Percentiles rank a stretch among this genome's conserved stretches.
Evolutionary conservation across 2,329 filamentous ascomycete species (phyloP).

Genomic region (Neobulgaria alba): DNA sequence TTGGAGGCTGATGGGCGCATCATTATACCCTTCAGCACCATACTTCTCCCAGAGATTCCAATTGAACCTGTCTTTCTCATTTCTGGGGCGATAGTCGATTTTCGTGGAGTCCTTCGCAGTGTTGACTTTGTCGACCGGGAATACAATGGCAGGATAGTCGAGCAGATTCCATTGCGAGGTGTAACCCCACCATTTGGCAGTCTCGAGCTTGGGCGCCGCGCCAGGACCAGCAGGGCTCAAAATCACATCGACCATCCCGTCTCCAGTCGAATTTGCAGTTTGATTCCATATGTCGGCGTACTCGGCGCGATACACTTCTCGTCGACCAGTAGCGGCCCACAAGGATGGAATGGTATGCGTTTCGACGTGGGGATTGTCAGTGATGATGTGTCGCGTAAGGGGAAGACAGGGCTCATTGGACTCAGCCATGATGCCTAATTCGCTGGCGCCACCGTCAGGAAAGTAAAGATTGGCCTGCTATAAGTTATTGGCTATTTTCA

Average conservation of each 20-base stretch:
- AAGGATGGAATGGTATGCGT: conserved; percentile 33
- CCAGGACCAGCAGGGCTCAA: conserved; percentile 51
- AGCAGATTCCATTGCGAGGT: conserved; percentile 61
- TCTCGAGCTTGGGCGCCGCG: conserved; percentile 41
- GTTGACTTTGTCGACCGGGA: conserved; percentile 42
- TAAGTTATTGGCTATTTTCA: background rate
- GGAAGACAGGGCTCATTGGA: conserved; percentile 51
- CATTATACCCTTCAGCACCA: conserved; percentile 31
- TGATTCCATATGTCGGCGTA: conserved; percentile 21
- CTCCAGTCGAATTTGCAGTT: conserved; percentile 27
- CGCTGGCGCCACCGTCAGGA: conserved; percentile 49
- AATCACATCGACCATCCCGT: conserved; percentile 46
- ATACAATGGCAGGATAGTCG: conserved; percentile 54
- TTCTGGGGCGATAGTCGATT: conserved; percentile 26
- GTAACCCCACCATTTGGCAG: conserved; percentile 53
- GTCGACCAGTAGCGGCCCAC: conserved; percentile 33
- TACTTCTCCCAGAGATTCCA: conserved; percentile 30
- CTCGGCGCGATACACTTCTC: conserved; percentile 30
- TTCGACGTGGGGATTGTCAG: conserved; percentile 39
- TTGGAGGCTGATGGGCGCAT: conserved; percentile 35
- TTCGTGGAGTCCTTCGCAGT: conserved; percentile 20
- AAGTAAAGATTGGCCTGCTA: conserved; percentile 38
- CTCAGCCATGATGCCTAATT: conserved; percentile 39
- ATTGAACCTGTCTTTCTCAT: conserved; percentile 28
- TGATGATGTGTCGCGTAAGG: conserved; percentile 49